phyloP scores from a whole-genome alignment of 306 rosid genomes.

The barrel medic (Medicago truncatula) region MtrunA17r5.0-ANR NC_053045.1:62760501-62761000 shows the following conservation, averaged over 20 bases:
- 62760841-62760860: slow-evolving; percentile 52
- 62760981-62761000: slow-evolving; percentile 82
- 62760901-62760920: slow-evolving; percentile 72
- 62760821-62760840: slow-evolving; percentile 80
- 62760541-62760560: slow-evolving; percentile 94
- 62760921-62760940: slow-evolving; percentile 51
- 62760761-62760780: slow-evolving; percentile 81
- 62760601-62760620: slow-evolving; percentile 92
- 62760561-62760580: slow-evolving; percentile 91
- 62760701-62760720: slow-evolving; percentile 84
- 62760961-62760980: slow-evolving; percentile 89
- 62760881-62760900: slow-evolving; percentile 96
- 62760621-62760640: slow-evolving; percentile 83
- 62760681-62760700: slow-evolving; percentile 96
- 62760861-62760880: slow-evolving; percentile 62
- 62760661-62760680: slow-evolving; percentile 99
- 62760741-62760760: slow-evolving; percentile 82
- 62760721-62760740: slow-evolving; percentile 71
- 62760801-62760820: slow-evolving; percentile 70
- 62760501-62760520: slow-evolving; percentile 89
- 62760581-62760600: slow-evolving; percentile 90
- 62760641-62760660: slow-evolving; percentile 98
- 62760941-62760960: slow-evolving; percentile 70
- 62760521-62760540: slow-evolving; percentile 99
- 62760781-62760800: slow-evolving; percentile 76